Evolutionary conservation across 257 asterid species (phyloP).

Genomic region (Nicotiana sylvestris): DNA sequence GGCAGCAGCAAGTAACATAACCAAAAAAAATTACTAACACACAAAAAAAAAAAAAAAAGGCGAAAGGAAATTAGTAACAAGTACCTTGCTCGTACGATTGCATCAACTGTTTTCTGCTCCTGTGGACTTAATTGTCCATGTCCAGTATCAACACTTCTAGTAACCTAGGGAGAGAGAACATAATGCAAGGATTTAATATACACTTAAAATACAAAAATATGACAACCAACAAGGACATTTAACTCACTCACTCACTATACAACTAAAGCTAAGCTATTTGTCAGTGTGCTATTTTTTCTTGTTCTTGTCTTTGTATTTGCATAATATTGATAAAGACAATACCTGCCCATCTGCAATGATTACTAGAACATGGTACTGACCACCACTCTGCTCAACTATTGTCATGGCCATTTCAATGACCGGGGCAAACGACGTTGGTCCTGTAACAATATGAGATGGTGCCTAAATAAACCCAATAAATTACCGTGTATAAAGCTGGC

Average conservation of each 20-base stretch:
- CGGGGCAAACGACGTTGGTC: slow-evolving; percentile 97
- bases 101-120: slow-evolving; percentile 86
- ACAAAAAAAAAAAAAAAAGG: slow-evolving; percentile 6
- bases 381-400: slow-evolving; percentile 83
- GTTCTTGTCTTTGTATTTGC: neutral
- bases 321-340: neutral
- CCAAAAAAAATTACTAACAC: neutral
- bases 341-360: slow-evolving; percentile 99
- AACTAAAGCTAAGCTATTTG: neutral
- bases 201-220: neutral
- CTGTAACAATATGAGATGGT: slow-evolving; percentile 40
- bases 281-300: neutral
- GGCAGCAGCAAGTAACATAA: slow-evolving; percentile 3
- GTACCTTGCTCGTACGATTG: slow-evolving; percentile 90
- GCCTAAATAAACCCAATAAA: slow-evolving; percentile 11
- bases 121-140: slow-evolving; percentile 83
- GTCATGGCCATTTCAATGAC: slow-evolving; percentile 80
- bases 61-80: slow-evolving; percentile 7
- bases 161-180: slow-evolving; percentile 47
- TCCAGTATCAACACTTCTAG: slow-evolving; percentile 87
- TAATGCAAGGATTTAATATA: neutral
- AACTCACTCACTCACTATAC: neutral
- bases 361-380: slow-evolving; percentile 86
- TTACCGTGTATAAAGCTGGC: neutral
- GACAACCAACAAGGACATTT: neutral